A percentile compares a stretch with the other conserved stretches of the same genome.
These are phyloP conservation scores for Tulasnella sp. DNA, from an alignment of 768 basidiomycete species.

Conservation along the genomic window DNA sequence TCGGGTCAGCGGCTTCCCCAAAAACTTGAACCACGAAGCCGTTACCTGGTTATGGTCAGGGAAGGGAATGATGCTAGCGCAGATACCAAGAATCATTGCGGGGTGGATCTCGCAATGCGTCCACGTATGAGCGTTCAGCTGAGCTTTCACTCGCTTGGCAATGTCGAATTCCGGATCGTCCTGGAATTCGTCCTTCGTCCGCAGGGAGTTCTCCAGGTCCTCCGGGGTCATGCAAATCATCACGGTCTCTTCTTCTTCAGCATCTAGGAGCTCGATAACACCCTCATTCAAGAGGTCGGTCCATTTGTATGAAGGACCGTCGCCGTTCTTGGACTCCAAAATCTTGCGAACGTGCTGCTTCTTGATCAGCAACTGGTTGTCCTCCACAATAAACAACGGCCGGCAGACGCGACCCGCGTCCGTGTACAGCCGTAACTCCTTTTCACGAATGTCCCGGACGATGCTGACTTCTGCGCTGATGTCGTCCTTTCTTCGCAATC, in stretches of 20 bases:
- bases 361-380: slow-evolving; percentile 76
- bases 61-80: slow-evolving; percentile 99
- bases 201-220: slow-evolving; percentile 80
- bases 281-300: slow-evolving; percentile 79
- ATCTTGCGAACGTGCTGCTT: slow-evolving; percentile 82
- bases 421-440: slow-evolving; percentile 89
- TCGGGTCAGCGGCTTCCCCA: neutral
- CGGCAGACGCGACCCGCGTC: slow-evolving; percentile 97
- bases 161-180: slow-evolving; percentile 76
- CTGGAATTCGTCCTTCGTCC: slow-evolving; percentile 57
- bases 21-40: slow-evolving; percentile 22
- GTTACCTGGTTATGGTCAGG: slow-evolving; percentile 97
- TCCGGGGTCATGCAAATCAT: slow-evolving; percentile 99
- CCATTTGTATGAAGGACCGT: slow-evolving; percentile 59
- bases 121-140: slow-evolving; percentile 83
- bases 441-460: slow-evolving; percentile 94
- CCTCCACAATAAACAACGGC: slow-evolving; percentile 93
- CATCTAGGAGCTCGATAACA: slow-evolving; percentile 90
- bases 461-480: slow-evolving; percentile 95
- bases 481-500: slow-evolving; percentile 87
- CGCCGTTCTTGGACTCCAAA: slow-evolving; percentile 44
- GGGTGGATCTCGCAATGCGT: slow-evolving; percentile 99
- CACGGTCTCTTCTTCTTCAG: slow-evolving; percentile 98
- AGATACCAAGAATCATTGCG: slow-evolving; percentile 97
- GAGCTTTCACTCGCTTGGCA: slow-evolving; percentile 81